These are phyloP conservation scores for Sodiomyces alkalinus DNA, from an alignment of 2,329 filamentous ascomycete species.

Conservation along the genomic window DNA sequence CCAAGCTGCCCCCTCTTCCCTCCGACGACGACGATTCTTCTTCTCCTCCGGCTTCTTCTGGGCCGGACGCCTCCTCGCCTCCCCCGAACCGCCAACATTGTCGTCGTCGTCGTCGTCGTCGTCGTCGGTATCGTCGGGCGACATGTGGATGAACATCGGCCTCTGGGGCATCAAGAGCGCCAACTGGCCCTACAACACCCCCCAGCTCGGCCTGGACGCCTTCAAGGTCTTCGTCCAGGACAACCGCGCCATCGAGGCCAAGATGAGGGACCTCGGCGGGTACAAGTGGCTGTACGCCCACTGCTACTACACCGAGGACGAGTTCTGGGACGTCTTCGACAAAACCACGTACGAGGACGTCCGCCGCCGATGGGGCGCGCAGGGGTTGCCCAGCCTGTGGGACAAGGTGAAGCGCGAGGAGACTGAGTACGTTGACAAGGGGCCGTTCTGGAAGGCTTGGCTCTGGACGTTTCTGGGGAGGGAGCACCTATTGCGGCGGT, in stretches of 20 bases:
- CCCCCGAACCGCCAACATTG: neutral
- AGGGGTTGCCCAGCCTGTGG: conserved; percentile 45
- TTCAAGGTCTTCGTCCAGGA: conserved; percentile 20
- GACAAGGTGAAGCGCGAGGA: conserved; percentile 41
- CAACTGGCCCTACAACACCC: neutral
- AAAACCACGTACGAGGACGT: conserved; percentile 40
- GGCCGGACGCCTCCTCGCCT: no score
- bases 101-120: no score
- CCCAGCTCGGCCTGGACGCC: neutral
- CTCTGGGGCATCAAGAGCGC: conserved; percentile 3
- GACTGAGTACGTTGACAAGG: neutral
- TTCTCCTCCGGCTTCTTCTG: no score
- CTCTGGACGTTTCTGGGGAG: neutral
- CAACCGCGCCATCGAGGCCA: no score
- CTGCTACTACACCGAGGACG: conserved; percentile 48
- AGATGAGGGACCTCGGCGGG: conserved; percentile 42
- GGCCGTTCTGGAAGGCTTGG: neutral
- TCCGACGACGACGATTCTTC: no score
- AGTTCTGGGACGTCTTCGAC: conserved; percentile 53
- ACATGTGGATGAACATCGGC: conserved; percentile 2
- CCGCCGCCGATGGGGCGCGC: conserved; percentile 41
- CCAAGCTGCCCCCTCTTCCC: conserved; percentile 15
- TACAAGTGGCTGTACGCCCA: conserved; percentile 59
- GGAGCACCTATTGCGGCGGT: no score
- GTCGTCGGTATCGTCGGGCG: no score